Conservation (phyloP, 192 early-diverging fungal species). For the Backusella circina region DNA sequence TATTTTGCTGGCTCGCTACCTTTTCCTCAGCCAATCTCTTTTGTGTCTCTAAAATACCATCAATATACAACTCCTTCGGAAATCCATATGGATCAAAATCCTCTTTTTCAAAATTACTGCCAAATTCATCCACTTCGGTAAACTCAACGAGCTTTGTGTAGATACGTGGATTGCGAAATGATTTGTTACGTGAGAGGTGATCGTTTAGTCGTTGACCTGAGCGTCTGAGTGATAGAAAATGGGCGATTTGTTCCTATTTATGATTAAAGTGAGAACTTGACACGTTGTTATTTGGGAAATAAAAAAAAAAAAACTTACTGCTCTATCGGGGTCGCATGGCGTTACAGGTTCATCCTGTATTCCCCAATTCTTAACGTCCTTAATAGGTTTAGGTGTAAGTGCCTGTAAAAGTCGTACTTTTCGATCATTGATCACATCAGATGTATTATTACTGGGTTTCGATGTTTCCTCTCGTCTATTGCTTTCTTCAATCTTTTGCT, state of each 20-base stretch:
- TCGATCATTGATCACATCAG: background rate
- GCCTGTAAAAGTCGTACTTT: conserved; percentile 8
- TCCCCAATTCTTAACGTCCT: conserved; percentile 51
- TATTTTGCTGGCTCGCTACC: conserved; percentile 27
- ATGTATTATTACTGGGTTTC: background rate
- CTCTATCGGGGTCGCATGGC: conserved; percentile 57
- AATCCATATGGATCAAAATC: conserved; percentile 73
- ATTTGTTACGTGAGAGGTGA: conserved; percentile 75
- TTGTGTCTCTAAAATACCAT: conserved; percentile 50
- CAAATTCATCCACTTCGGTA: conserved; percentile 76
- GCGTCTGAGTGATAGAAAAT: conserved; percentile 63
- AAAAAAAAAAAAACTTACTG: conserved; percentile 39
- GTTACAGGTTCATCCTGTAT: conserved; percentile 52
- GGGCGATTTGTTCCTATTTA: conserved; percentile 67
- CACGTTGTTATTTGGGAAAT: too few species aligned
- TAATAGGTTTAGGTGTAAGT: conserved; percentile 45
- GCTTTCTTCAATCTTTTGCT: background rate
- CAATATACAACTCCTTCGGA: conserved; percentile 52
- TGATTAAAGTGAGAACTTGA: background rate
- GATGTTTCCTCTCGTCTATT: background rate
- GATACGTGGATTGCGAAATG: conserved; percentile 90
- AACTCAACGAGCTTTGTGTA: conserved; percentile 85
- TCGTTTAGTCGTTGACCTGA: conserved; percentile 81
- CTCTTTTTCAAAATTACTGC: conserved; percentile 69
- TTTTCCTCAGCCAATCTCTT: conserved; percentile 38